These are phyloP conservation scores for Aspergillaceae sp. DNA, from an alignment of 2,329 filamentous ascomycete genomes.

Conservation along the genomic window DNA sequence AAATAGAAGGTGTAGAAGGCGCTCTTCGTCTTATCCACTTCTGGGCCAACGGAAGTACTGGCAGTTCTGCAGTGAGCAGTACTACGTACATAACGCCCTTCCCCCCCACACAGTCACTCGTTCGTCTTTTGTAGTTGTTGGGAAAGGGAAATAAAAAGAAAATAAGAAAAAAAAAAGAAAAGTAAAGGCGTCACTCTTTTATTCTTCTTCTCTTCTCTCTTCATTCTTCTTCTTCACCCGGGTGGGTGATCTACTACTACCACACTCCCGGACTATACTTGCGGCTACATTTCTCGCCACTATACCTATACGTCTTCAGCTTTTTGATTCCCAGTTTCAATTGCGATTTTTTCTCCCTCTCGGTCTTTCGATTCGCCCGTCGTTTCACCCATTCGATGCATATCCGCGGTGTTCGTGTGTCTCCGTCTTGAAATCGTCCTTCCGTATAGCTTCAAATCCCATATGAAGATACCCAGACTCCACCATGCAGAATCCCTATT, in stretches of 20 bases:
- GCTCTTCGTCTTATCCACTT: neutral
- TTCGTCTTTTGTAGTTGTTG: too few species aligned
- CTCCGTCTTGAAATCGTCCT: neutral
- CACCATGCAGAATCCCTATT: slow-evolving; percentile 28
- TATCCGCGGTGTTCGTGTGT: too few species aligned
- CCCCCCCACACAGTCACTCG: neutral
- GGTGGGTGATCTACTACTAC: too few species aligned
- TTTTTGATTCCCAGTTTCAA: too few species aligned
- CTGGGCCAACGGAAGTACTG: neutral
- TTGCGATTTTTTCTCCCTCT: neutral
- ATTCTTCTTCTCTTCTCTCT: slow-evolving; percentile 6
- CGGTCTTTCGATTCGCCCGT: neutral
- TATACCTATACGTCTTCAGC: too few species aligned
- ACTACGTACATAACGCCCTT: neutral
- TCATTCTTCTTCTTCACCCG: neutral
- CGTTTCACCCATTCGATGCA: too few species aligned
- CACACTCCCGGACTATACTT: too few species aligned
- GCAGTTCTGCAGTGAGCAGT: neutral
- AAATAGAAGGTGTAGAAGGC: too few species aligned
- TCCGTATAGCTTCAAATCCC: neutral
- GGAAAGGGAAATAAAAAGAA: too few species aligned
- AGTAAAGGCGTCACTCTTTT: neutral
- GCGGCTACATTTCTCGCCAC: too few species aligned
- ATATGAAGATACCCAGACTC: neutral
- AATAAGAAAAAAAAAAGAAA: too few species aligned